Conservation (phyloP, 2,329 filamentous ascomycete species). For the Exophiala dermatitidis region DNA sequence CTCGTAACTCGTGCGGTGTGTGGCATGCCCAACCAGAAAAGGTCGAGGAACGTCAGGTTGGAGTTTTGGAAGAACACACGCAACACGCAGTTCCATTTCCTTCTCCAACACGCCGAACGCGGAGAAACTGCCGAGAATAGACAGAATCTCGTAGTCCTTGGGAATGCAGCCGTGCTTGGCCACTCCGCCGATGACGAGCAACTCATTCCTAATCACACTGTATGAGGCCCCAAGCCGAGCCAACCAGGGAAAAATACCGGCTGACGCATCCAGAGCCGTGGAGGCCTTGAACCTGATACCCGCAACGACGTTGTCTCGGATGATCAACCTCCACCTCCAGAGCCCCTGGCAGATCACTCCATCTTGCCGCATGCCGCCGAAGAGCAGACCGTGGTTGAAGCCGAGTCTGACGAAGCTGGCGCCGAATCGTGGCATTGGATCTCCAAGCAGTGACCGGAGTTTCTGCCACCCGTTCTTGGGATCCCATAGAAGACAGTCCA, state of each 20-base stretch:
- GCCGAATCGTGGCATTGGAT: constrained; percentile 50
- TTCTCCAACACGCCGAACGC: constrained; percentile 24
- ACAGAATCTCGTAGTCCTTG: constrained; percentile 49
- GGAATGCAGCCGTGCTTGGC: constrained; percentile 33
- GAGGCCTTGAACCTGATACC: constrained; percentile 24
- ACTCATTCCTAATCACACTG: constrained; percentile 39
- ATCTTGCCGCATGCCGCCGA: constrained; percentile 63
- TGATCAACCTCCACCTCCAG: constrained; percentile 57
- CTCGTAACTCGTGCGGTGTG: constrained; percentile 41
- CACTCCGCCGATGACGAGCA: constrained; percentile 50
- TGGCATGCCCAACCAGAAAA: constrained; percentile 63
- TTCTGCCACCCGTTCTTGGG: constrained; percentile 46
- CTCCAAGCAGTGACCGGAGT: constrained; percentile 32
- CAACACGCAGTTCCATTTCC: constrained; percentile 27
- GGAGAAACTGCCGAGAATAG: constrained; percentile 29
- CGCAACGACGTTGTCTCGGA: constrained; percentile 34
- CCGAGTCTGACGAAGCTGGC: constrained; percentile 41
- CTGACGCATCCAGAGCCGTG: constrained; percentile 22
- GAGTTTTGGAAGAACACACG: constrained; percentile 27
- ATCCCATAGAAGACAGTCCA: constrained; percentile 51
- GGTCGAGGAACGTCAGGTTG: constrained; percentile 46
- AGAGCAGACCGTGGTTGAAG: constrained; percentile 53
- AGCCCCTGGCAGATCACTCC: constrained; percentile 57
- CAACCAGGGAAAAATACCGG: constrained; percentile 31
- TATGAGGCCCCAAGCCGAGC: constrained; percentile 48